Evolutionary conservation across 331 rosid genomes (phyloP).

Genomic region (Quercus tomentella): DNA sequence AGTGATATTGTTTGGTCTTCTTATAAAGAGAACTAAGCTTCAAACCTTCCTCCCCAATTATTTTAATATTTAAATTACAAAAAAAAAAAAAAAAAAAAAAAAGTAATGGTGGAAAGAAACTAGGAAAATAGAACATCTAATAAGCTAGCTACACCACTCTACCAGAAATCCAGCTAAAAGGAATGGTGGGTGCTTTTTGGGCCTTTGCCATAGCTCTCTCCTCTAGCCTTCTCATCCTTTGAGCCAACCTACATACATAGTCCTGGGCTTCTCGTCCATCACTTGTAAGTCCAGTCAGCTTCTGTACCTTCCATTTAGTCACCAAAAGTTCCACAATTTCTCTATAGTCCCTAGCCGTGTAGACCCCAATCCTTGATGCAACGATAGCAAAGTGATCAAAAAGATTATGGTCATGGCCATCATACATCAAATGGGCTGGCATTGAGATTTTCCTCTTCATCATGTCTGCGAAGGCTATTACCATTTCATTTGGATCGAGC

Average conservation of each 20-base stretch:
- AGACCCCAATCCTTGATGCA: constrained; percentile 66
- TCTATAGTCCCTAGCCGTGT: constrained; percentile 67
- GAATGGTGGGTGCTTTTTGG: constrained; percentile 27
- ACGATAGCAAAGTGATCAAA: constrained; percentile 55
- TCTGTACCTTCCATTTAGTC: constrained; percentile 58
- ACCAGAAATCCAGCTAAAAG: constrained; percentile 62
- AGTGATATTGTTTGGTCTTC: too few species aligned
- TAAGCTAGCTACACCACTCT: constrained; percentile 47
- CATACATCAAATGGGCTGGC: constrained; percentile 81
- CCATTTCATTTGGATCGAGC: constrained; percentile 67
- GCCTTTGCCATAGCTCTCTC: constrained; percentile 58
- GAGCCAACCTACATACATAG: constrained; percentile 52
- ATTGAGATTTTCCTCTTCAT: constrained; percentile 70
- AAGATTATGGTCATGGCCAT: constrained; percentile 50
- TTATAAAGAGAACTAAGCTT: too few species aligned
- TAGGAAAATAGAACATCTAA: constrained; percentile 9
- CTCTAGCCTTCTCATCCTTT: constrained; percentile 60
- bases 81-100: too few species aligned
- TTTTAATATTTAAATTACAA: too few species aligned
- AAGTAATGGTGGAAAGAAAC: too few species aligned
- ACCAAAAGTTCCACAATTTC: constrained; percentile 66
- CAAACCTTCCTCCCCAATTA: too few species aligned
- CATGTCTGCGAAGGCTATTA: constrained; percentile 62
- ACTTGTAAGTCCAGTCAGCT: constrained; percentile 55
- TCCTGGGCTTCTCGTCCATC: constrained; percentile 70